phyloP scores from a whole-genome alignment of 305 asterid genomes.

The Stenogyne calaminthoides region DNA sequence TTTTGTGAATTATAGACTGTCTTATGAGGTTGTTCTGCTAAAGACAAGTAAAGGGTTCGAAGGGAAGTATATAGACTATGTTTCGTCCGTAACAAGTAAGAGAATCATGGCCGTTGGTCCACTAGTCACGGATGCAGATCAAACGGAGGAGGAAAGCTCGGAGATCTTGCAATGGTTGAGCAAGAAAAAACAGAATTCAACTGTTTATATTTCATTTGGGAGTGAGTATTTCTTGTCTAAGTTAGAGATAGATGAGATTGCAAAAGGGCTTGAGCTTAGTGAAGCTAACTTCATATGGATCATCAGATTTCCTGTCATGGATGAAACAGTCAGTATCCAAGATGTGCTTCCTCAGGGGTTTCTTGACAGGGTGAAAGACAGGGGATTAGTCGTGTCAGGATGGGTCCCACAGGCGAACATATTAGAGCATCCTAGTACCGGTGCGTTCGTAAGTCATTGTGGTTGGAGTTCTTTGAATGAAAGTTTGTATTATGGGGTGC shows the following conservation, averaged over 20 bases:
- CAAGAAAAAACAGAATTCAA: conserved; percentile 23
- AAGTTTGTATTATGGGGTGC: conserved; percentile 36
- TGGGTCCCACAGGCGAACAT: conserved; percentile 46
- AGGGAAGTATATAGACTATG: conserved; percentile 29
- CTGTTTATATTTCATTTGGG: conserved; percentile 29
- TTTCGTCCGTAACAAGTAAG: conserved; percentile 13
- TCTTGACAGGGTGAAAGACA: conserved; percentile 35
- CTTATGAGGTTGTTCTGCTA: neutral
- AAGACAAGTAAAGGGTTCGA: conserved; percentile 10
- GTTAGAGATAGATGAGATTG: conserved; percentile 33
- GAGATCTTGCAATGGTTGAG: conserved; percentile 32
- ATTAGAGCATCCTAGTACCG: conserved; percentile 28
- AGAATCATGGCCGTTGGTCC: conserved; percentile 32
- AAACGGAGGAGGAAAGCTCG: neutral
- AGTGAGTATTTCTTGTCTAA: conserved; percentile 24
- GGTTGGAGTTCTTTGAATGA: conserved; percentile 41
- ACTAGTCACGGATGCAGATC: neutral
- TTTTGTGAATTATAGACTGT: neutral
- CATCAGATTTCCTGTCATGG: conserved; percentile 29
- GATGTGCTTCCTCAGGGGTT: conserved; percentile 40
- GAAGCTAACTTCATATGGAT: conserved; percentile 37
- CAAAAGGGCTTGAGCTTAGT: conserved; percentile 32
- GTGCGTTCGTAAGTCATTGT: conserved; percentile 40
- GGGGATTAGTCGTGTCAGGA: conserved; percentile 29
- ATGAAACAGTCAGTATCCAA: neutral